A percentile compares a stretch with the other conserved stretches of the same genome.
Evolutionary conservation across 495 filamentous ascomycete species (phyloP).

Genomic region (Parmelia sp.): DNA sequence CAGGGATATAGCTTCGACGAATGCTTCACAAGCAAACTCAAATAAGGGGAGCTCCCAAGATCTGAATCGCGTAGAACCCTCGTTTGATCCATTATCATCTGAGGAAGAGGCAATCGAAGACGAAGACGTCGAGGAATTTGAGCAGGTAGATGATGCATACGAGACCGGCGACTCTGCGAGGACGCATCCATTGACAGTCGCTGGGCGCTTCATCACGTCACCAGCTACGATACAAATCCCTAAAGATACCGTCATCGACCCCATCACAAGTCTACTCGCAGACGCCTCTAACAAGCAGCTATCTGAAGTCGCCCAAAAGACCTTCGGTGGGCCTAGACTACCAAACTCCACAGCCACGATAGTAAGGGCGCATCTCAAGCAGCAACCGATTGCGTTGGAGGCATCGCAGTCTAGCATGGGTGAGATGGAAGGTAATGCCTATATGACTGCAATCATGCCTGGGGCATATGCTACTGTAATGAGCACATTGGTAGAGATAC

Average conservation of each 20-base stretch:
- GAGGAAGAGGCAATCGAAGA: constrained; percentile 41
- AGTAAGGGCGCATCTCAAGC: constrained; percentile 45
- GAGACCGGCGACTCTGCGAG: constrained; percentile 35
- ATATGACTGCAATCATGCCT: constrained; percentile 70
- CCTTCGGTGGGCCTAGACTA: constrained; percentile 68
- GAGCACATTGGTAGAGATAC: constrained; percentile 72
- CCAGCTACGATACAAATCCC: constrained; percentile 70
- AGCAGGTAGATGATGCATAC: constrained; percentile 29
- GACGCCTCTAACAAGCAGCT: constrained; percentile 68
- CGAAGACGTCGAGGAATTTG: constrained; percentile 44
- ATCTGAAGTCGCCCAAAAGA: constrained; percentile 54
- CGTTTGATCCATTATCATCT: not conserved
- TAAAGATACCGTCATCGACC: constrained; percentile 55
- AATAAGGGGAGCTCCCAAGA: not conserved
- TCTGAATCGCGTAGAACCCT: not conserved
- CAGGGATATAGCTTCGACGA: constrained; percentile 43
- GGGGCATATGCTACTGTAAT: constrained; percentile 68
- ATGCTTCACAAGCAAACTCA: constrained; percentile 26
- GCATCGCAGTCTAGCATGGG: constrained; percentile 66
- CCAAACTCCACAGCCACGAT: constrained; percentile 63
- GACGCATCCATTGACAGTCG: constrained; percentile 58
- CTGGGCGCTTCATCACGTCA: constrained; percentile 57
- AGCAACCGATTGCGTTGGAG: constrained; percentile 62
- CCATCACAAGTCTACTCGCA: constrained; percentile 58
- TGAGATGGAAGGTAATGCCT: constrained; percentile 83